Percentiles rank a stretch among this genome's conserved stretches.
Conservation (phyloP, 2,329 filamentous ascomycete genomes). For the Alternaria ventricosa region DNA sequence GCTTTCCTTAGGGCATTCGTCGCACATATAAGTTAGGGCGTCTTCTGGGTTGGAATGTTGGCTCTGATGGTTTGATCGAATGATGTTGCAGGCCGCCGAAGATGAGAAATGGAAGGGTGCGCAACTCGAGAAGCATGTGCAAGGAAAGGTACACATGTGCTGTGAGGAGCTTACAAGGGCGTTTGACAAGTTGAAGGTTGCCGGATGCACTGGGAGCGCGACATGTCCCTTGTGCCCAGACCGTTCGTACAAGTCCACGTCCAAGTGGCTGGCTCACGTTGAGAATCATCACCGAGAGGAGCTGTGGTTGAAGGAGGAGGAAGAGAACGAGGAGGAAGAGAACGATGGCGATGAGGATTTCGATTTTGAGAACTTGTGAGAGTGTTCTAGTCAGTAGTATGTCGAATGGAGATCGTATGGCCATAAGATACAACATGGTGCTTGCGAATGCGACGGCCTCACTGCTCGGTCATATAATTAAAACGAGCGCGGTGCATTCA, state of each 20-base stretch:
- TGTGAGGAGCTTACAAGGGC: not conserved
- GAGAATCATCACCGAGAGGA: not conserved
- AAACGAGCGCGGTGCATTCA: not conserved
- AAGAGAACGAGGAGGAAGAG: not conserved
- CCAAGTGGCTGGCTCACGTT: not conserved
- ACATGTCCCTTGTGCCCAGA: rapidly evolving
- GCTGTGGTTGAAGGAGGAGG: not conserved
- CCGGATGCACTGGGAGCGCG: not conserved
- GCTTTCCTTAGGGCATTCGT: rapidly evolving
- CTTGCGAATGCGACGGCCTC: not conserved
- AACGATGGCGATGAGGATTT: not conserved
- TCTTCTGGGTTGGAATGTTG: not conserved
- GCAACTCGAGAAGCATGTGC: not conserved
- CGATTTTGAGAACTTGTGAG: not conserved
- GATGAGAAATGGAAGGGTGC: not conserved
- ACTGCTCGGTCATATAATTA: not conserved
- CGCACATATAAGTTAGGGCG: not conserved
- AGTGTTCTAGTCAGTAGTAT: not conserved
- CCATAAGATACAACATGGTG: not conserved
- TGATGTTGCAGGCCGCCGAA: not conserved
- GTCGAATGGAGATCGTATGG: no score
- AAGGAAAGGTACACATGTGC: not conserved
- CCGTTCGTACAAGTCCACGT: not conserved
- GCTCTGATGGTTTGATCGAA: not conserved
- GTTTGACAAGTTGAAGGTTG: not conserved